A percentile compares a stretch with the other conserved stretches of the same genome.
Conservation (phyloP, 2,329 filamentous ascomycete species). For the Pseudogymnoascus sp. region DNA sequence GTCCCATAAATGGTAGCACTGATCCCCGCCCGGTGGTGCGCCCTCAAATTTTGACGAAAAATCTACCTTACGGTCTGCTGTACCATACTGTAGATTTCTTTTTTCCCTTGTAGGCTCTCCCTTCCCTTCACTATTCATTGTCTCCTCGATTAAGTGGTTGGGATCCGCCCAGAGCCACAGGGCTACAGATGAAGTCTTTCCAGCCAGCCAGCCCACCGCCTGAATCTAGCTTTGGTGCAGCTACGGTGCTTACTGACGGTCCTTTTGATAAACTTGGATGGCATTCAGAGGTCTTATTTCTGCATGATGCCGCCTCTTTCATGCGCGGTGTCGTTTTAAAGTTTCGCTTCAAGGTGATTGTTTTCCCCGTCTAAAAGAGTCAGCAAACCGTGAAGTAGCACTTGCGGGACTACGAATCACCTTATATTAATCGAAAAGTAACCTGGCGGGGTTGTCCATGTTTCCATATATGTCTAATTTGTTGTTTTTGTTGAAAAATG, state of each 20-base stretch:
- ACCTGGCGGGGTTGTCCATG: conserved; percentile 7
- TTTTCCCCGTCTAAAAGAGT: background rate
- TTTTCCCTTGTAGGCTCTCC: too few relatives aligned
- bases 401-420: conserved; percentile 1
- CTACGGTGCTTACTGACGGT: background rate
- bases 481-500: conserved; percentile 14
- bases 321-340: background rate
- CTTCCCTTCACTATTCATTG: too few relatives aligned
- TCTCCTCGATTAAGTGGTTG: too few relatives aligned
- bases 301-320: background rate
- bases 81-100: too few relatives aligned
- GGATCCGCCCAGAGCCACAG: too few relatives aligned
- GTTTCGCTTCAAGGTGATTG: background rate
- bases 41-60: too few relatives aligned
- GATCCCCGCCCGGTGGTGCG: too few relatives aligned
- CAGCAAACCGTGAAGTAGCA: background rate
- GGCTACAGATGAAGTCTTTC: background rate
- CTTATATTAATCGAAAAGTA: conserved; percentile 10
- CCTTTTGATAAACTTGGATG: background rate
- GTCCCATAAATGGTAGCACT: too few relatives aligned
- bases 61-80: too few relatives aligned
- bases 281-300: background rate
- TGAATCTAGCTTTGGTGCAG: background rate
- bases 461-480: conserved; percentile 15
- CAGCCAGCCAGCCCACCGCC: background rate